Conservation (phyloP, 345 rosid species). For the Eucalyptus caleyi region DNA sequence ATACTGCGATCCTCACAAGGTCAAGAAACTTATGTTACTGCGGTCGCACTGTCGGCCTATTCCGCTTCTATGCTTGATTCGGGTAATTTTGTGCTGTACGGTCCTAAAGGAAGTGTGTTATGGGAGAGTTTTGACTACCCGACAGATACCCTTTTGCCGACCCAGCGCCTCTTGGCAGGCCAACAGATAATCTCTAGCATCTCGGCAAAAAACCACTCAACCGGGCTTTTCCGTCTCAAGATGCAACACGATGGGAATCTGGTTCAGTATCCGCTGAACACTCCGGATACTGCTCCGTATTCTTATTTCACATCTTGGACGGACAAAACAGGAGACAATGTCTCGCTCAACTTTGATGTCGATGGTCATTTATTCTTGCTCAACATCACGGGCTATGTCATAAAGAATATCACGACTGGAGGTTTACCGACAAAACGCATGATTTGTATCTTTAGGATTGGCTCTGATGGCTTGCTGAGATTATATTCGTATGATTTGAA, state of each 20-base stretch:
- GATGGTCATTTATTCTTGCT: too few species aligned
- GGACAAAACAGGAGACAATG: too few species aligned
- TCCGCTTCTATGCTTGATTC: conserved; percentile 15
- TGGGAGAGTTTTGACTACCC: conserved; percentile 22
- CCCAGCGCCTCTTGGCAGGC: background rate
- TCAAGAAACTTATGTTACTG: background rate
- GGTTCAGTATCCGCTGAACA: conserved; percentile 6
- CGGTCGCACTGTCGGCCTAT: background rate
- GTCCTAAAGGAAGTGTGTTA: background rate
- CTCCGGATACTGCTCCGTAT: background rate
- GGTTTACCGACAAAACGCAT: too few species aligned
- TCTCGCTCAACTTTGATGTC: too few species aligned
- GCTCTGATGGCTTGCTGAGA: background rate
- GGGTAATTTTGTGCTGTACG: conserved; percentile 7
- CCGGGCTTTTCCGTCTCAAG: conserved; percentile 1
- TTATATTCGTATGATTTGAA: too few species aligned
- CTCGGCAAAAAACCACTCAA: conserved; percentile 1
- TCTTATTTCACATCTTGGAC: background rate
- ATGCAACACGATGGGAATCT: conserved; percentile 19
- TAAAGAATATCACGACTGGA: too few species aligned
- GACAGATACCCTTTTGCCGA: conserved; percentile 12
- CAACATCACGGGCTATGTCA: too few species aligned
- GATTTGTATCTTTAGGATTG: too few species aligned
- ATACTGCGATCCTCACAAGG: background rate
- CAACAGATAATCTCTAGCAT: background rate